Base-by-base conservation (phyloP, 2,329 filamentous ascomycete species). In the Monosporascus ibericus region DNA sequence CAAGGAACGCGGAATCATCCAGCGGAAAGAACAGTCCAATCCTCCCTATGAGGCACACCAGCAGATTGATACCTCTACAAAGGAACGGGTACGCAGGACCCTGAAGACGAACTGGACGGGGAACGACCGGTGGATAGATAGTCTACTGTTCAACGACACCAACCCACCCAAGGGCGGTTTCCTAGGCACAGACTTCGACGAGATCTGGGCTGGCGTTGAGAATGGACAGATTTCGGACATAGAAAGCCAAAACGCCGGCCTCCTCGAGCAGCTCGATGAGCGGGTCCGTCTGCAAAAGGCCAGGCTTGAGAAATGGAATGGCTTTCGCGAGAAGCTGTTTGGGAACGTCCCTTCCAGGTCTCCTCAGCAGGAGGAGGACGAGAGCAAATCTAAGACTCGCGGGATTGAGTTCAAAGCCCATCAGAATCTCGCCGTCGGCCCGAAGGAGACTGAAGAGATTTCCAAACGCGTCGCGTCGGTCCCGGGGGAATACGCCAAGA, bases 101-200 rank as follows among this genome's bases (percentile, higher is more conserved):
- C 72, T 91, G 30, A 77, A 79, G 37, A 84, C 85, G 55, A 89
- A 90, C 59, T 96, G 91, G 91, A 76, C 88, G 15, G 91, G 90
- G 2, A 83, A 86, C 62, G 81, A 86, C 54, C 79, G 82, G 52
- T 92, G 90, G 86, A 78, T 89, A 60, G 80, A 89, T 47, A 76
- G 82, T 2, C 71, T 96, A 20, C 66, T 94, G 0, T 76, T 85
- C 48, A 88, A 88, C 2, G 85, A 89, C 46, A 73, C 75, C 20
- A 73, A 73, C 7, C 70, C 75, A 2, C 73, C 73, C 25, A 79
- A 75, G 34, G 86, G 88, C 55, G 78, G 75, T 0, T 72, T 94
- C n/a, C 66, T 95, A 15, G 78, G 78, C 2, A 77, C 78, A 37
- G 75, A 82, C 0, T 94, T 92, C 57, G 80, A 88, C 30, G 75